Base-by-base conservation (phyloP, 768 basidiomycete species). In the Nidularia pulvinata region DNA sequence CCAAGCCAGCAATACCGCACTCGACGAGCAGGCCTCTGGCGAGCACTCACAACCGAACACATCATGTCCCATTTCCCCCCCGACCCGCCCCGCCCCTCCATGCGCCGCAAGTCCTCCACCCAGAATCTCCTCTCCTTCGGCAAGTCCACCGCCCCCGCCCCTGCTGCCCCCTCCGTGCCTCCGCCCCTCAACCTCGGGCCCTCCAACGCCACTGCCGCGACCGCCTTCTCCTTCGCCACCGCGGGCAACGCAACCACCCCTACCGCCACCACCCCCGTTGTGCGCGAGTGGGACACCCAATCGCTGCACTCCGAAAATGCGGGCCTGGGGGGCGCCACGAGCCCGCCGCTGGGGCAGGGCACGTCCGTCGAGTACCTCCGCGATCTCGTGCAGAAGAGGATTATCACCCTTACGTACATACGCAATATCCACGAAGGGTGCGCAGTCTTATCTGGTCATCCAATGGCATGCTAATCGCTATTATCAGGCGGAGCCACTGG, bases 401-500 rank as follows among this genome's bases (percentile, higher is more conserved):
- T 94, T 52, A 79, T 90, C 61, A 92, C 92, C 19, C 74, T 94
- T 59, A 93, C 89, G 0, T 94, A 95, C 66, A 76, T 94, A 68
- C 81, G 90, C 59, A 91, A 84, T 61, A 86, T 92, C 33, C 89
- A 93, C 58, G 91, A 93, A 69, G 93, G 93, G 89, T 93, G 57
- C 61, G 86, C 79, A 48, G 45, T 19, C 50, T 46, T 32, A 51
- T 48, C 37, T 53, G 25, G 45, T 50, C 49, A 51, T 51, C 37
- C 55, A 50, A n/a, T n/a, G n/a, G 35, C 44, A 33, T 44, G 33
- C 46, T 33, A 48, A 13, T 39, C 6, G 46, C 51, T 49, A 46
- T 48, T 47, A 10, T 49, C 57, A 93, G 92, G 50, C 85, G 84
- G 51, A 86, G 85, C 57, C 87, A 92, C 64, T 93, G 92, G 92